Evolutionary conservation across 495 filamentous ascomycete genomes (phyloP).

Genomic region (Clavariopsis aquatica): DNA sequence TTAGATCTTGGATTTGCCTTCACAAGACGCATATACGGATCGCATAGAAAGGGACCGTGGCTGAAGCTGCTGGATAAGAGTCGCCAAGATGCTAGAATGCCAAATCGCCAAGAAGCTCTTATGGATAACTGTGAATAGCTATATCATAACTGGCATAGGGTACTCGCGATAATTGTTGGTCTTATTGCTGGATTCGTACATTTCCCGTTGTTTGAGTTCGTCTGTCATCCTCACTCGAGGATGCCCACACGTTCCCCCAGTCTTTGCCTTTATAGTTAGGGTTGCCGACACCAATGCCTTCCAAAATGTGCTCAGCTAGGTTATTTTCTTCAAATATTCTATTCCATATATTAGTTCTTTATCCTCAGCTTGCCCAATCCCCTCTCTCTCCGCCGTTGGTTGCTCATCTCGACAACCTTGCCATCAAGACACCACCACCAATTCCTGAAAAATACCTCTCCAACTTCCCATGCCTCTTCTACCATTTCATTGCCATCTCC

Average conservation of each 20-base stretch:
- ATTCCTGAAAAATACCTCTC: slow-evolving; percentile 51
- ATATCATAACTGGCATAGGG: slow-evolving; percentile 36
- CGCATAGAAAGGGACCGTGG: slow-evolving; percentile 68
- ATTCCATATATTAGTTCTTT: neutral
- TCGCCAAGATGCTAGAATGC: slow-evolving; percentile 61
- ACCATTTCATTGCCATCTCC: slow-evolving; percentile 44
- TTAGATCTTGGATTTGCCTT: slow-evolving; percentile 69
- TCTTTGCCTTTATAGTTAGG: slow-evolving; percentile 63
- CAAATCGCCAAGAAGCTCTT: slow-evolving; percentile 39
- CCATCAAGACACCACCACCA: slow-evolving; percentile 58
- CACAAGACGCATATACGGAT: slow-evolving; percentile 68
- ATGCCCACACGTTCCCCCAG: slow-evolving; percentile 62
- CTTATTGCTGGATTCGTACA: slow-evolving; percentile 13
- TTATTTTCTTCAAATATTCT: slow-evolving; percentile 50
- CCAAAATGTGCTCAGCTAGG: slow-evolving; percentile 71
- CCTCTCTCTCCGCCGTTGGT: slow-evolving; percentile 43
- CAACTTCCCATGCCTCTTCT: slow-evolving; percentile 50
- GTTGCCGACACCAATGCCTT: slow-evolving; percentile 65
- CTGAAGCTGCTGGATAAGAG: slow-evolving; percentile 65
- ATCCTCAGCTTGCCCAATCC: slow-evolving; percentile 20
- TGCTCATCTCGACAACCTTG: slow-evolving; percentile 47
- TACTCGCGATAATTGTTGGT: slow-evolving; percentile 36
- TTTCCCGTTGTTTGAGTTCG: slow-evolving; percentile 26
- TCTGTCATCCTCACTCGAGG: slow-evolving; percentile 47
- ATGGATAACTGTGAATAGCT: slow-evolving; percentile 35